Evolutionary conservation across 2,329 filamentous ascomycete genomes (phyloP).

Genomic region (Talaromyces sp.): DNA sequence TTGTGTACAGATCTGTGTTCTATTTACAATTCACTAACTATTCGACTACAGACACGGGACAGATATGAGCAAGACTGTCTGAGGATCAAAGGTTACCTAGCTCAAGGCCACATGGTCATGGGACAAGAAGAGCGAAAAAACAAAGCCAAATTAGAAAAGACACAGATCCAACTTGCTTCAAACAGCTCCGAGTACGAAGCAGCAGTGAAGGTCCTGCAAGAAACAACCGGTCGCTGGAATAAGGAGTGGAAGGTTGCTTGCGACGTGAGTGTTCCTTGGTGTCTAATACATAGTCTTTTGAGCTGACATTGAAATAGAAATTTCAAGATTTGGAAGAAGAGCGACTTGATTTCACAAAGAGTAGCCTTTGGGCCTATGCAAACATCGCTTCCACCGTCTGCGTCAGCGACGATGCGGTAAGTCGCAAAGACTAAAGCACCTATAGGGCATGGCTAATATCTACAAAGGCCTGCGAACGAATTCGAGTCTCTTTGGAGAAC

Average conservation of each 20-base stretch:
- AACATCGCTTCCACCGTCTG: conserved; percentile 97
- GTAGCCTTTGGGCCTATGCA: conserved; percentile 94
- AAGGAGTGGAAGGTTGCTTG: conserved; percentile 97
- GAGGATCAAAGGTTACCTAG: conserved; percentile 96
- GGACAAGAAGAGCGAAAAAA: conserved; percentile 98
- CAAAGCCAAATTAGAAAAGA: conserved; percentile 98
- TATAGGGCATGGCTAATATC: conserved; percentile 10
- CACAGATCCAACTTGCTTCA: conserved; percentile 86
- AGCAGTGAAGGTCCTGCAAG: conserved; percentile 87
- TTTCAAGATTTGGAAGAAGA: conserved; percentile 99
- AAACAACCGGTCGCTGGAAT: conserved; percentile 94
- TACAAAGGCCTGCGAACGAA: conserved; percentile 78
- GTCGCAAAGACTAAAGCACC: conserved; percentile 17
- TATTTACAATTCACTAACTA: conserved; percentile 7
- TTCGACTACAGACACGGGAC: conserved; percentile 65
- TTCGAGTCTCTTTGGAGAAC: conserved; percentile 84
- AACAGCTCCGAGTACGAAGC: conserved; percentile 92
- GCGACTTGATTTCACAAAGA: conserved; percentile 93
- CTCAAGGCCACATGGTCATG: conserved; percentile 99
- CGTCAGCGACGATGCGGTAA: conserved; percentile 82
- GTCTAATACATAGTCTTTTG: not conserved
- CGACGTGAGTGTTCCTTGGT: conserved; percentile 48
- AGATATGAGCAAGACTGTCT: conserved; percentile 96
- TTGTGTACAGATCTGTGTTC: conserved; percentile 18
- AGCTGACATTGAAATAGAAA: conserved; percentile 55